These are phyloP conservation scores for Colletotrichum filicis DNA, from an alignment of 2,329 filamentous ascomycete species.

Conservation along the genomic window DNA sequence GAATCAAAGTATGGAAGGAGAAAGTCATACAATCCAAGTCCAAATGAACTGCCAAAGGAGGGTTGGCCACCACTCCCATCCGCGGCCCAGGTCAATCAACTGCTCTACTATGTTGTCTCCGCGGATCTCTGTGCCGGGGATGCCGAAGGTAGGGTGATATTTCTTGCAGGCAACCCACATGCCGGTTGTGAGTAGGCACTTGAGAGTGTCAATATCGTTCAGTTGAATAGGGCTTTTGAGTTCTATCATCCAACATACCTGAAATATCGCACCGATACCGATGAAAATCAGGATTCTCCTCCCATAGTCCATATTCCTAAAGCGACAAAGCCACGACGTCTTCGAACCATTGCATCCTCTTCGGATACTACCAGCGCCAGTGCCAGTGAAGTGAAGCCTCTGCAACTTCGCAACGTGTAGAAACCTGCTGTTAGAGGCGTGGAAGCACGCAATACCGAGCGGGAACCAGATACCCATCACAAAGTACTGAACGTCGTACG, in stretches of 20 bases:
- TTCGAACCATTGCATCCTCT: conserved; percentile 40
- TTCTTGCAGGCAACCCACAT: conserved; percentile 68
- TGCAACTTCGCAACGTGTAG: conserved; percentile 61
- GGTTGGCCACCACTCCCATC: conserved; percentile 71
- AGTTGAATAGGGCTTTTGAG: background rate
- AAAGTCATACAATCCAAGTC: conserved; percentile 55
- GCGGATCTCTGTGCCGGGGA: conserved; percentile 48
- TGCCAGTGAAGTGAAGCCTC: conserved; percentile 40
- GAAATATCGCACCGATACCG: conserved; percentile 57
- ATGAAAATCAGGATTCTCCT: conserved; percentile 57
- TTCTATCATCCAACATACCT: conserved; percentile 49
- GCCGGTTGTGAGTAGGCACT: conserved; percentile 63
- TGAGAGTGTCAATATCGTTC: background rate
- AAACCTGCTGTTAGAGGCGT: conserved; percentile 65
- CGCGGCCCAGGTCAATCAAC: conserved; percentile 53
- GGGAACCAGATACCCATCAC: conserved; percentile 70
- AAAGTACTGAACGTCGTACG: conserved; percentile 66
- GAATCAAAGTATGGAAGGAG: too few relatives aligned
- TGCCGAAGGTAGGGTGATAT: conserved; percentile 65
- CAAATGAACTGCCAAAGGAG: conserved; percentile 66
- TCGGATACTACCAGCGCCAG: background rate
- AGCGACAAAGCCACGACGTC: conserved; percentile 46
- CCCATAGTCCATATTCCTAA: conserved; percentile 49
- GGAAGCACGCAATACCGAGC: conserved; percentile 67
- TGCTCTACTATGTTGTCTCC: conserved; percentile 50